Evolutionary conservation across 192 early-diverging fungal genomes (phyloP).

Genomic region (Entophlyctis luteolus): DNA sequence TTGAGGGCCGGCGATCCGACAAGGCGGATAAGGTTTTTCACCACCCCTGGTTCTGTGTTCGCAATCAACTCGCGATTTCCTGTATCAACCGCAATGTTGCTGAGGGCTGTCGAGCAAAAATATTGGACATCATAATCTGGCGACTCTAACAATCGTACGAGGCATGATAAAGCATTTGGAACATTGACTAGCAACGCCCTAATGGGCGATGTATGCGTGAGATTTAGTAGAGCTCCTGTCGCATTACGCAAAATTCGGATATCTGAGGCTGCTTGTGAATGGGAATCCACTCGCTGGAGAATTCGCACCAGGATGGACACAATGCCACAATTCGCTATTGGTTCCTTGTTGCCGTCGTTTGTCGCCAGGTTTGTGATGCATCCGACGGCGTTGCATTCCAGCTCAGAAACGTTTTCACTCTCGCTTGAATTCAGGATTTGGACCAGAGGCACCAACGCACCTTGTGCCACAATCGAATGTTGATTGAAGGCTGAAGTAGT

Average conservation of each 20-base stretch:
- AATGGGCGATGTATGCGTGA: constrained; percentile 79
- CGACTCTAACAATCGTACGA: constrained; percentile 70
- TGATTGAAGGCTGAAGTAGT: constrained; percentile 69
- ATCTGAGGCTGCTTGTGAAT: constrained; percentile 53
- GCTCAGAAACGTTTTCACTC: constrained; percentile 48
- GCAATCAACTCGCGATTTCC: constrained; percentile 28
- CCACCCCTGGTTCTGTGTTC: constrained; percentile 67
- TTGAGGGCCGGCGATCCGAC: constrained; percentile 74
- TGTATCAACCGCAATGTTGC: constrained; percentile 81
- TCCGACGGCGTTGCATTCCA: constrained; percentile 91
- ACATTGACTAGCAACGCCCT: constrained; percentile 73
- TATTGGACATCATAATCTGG: constrained; percentile 84
- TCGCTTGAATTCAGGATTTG: constrained; percentile 65
- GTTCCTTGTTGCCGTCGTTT: constrained; percentile 81
- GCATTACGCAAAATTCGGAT: constrained; percentile 73
- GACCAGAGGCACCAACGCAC: constrained; percentile 79
- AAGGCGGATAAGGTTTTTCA: constrained; percentile 71
- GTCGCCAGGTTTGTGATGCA: constrained; percentile 92
- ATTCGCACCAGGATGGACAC: no score
- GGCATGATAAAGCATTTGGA: constrained; percentile 76
- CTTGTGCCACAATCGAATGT: constrained; percentile 76
- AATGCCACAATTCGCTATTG: constrained; percentile 85
- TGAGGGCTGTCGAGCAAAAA: constrained; percentile 83
- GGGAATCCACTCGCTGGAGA: constrained; percentile 70
- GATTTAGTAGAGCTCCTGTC: constrained; percentile 84